Conservation (phyloP, 2,329 filamentous ascomycete species). For the Fusarium sterilihyphosum region DNA sequence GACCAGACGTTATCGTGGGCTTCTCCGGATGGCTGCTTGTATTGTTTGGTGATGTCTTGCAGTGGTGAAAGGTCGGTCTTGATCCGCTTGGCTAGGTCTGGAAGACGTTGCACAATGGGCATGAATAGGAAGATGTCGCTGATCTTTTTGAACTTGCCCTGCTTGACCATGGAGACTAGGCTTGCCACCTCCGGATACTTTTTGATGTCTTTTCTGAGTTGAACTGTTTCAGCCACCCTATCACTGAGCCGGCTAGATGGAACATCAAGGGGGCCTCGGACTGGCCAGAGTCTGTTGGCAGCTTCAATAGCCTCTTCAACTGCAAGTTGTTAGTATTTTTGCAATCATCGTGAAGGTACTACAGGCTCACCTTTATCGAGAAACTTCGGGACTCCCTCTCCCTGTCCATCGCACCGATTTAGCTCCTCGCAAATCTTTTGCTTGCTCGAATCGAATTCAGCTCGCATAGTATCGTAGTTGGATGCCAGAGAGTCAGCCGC, state of each 20-base stretch:
- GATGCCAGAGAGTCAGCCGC: not conserved
- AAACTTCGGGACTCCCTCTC: not conserved
- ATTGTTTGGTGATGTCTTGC: not conserved
- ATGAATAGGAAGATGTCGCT: not conserved
- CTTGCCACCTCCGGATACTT: not conserved
- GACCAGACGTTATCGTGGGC: not conserved
- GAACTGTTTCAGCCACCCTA: accelerated
- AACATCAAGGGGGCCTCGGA: not conserved
- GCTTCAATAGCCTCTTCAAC: too few species aligned
- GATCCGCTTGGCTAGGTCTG: not conserved
- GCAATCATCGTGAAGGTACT: not conserved
- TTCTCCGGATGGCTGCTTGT: not conserved
- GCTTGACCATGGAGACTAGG: not conserved
- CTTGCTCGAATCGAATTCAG: not conserved
- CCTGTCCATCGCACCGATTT: not conserved
- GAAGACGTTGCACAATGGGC: not conserved
- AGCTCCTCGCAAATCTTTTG: not conserved
- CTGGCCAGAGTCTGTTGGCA: not conserved
- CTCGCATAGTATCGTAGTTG: not conserved
- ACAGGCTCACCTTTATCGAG: accelerated
- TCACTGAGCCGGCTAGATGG: accelerated
- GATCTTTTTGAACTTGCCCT: not conserved
- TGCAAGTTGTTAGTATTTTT: too few species aligned
- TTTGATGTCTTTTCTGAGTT: not conserved
- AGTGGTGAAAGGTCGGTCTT: not conserved